Conservation (phyloP, 139 green algal genomes). For the Chlamydomonas sp. region DNA sequence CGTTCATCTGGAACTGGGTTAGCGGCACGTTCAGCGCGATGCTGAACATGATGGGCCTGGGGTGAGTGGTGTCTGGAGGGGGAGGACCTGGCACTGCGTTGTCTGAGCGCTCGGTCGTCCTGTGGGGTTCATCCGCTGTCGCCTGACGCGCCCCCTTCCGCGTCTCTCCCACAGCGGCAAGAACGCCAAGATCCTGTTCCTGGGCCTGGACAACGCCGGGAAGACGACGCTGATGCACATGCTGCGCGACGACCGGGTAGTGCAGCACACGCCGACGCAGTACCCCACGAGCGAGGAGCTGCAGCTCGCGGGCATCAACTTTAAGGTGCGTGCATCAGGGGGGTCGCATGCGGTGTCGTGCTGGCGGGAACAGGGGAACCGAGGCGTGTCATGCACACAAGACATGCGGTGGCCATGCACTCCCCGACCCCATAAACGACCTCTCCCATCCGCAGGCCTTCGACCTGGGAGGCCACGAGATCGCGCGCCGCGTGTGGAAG, state of each 20-base stretch:
- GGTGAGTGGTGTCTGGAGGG: conserved; percentile 10
- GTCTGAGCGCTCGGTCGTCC: neutral
- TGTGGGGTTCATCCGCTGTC: neutral
- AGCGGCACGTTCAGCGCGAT: conserved; percentile 17
- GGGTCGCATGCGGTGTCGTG: too few relatives aligned
- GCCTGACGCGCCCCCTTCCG: neutral
- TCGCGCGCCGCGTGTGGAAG: conserved; percentile 95
- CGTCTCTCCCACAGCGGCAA: conserved; percentile 79
- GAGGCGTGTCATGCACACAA: too few relatives aligned
- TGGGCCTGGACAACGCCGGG: conserved; percentile 97
- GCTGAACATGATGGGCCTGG: conserved; percentile 7
- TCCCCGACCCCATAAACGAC: too few relatives aligned
- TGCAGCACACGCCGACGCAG: conserved; percentile 96
- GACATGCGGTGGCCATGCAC: too few relatives aligned
- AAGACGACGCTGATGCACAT: conserved; percentile 99
- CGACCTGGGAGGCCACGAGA: conserved; percentile 97
- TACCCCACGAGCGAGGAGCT: conserved; percentile 98
- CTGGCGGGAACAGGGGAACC: too few relatives aligned
- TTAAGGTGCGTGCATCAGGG: too few relatives aligned
- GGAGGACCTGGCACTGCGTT: neutral
- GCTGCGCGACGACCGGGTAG: conserved; percentile 96
- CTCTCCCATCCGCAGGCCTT: too few relatives aligned
- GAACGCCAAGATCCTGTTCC: conserved; percentile 98
- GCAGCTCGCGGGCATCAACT: conserved; percentile 97
- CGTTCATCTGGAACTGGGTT: conserved; percentile 28